Percentiles rank a stretch among this genome's conserved stretches.
These are phyloP conservation scores for Wallacemonas collosoma DNA, from an alignment of 208 protist genomes.

Conservation along the genomic window DNA sequence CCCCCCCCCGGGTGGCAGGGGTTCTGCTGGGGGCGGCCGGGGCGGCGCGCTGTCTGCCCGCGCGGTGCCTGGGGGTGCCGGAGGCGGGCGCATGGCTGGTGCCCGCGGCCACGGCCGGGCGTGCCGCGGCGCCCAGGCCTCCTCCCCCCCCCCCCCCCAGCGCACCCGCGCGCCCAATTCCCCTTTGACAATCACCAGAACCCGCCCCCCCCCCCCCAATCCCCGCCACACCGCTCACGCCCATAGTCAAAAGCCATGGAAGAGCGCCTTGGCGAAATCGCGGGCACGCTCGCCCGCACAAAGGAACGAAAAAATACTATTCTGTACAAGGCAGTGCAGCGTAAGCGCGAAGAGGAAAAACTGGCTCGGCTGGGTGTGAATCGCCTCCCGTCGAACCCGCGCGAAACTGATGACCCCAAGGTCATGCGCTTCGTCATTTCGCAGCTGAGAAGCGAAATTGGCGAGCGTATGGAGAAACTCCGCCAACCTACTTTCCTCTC, in stretches of 20 bases:
- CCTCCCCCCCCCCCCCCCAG: too few relatives aligned
- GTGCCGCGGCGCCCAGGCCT: too few relatives aligned
- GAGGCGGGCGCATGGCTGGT: too few relatives aligned
- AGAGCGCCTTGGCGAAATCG: conserved; percentile 78
- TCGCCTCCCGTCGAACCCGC: conserved; percentile 68
- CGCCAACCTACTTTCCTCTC: conserved; percentile 51
- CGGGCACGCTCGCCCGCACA: conserved; percentile 80
- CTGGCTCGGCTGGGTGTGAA: conserved; percentile 57
- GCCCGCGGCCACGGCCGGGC: too few relatives aligned
- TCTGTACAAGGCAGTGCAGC: conserved; percentile 74
- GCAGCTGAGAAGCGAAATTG: conserved; percentile 72
- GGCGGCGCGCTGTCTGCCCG: too few relatives aligned
- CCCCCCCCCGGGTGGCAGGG: too few relatives aligned
- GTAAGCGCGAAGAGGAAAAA: conserved; percentile 58
- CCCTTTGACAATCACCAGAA: too few relatives aligned
- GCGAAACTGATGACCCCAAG: conserved; percentile 52
- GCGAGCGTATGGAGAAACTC: conserved; percentile 66
- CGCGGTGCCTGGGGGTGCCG: too few relatives aligned
- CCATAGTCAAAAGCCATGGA: conserved; percentile 48
- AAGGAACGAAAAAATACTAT: conserved; percentile 83
- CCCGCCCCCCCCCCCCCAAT: not conserved
- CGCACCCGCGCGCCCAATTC: too few relatives aligned
- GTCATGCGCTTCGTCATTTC: conserved; percentile 73
- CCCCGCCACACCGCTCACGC: not conserved
- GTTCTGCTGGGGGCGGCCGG: too few relatives aligned